Conservation (phyloP, 345 rosid species). For the Hibiscus mutabilis region DNA sequence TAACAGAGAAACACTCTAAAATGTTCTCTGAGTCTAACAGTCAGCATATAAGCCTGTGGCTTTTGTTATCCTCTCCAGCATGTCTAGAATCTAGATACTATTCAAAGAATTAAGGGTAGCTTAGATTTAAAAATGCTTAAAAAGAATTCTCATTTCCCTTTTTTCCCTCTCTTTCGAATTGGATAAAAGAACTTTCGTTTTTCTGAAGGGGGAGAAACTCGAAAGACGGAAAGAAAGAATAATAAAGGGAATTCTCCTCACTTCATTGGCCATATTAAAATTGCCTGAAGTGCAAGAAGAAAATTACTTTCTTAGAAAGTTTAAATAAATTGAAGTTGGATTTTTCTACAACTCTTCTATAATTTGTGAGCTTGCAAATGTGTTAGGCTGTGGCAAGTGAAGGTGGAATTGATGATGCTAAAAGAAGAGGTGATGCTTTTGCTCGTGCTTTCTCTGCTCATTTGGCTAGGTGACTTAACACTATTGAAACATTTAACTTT, state of each 20-base stretch:
- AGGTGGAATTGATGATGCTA: constrained; percentile 97
- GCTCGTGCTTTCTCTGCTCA: constrained; percentile 99
- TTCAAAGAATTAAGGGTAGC: neutral
- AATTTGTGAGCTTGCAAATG: constrained; percentile 13
- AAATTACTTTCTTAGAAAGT: neutral
- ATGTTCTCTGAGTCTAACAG: too few species aligned
- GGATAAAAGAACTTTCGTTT: neutral
- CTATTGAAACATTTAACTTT: neutral
- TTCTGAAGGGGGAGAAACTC: neutral
- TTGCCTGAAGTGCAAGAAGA: neutral
- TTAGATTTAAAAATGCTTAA: neutral
- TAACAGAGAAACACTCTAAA: too few species aligned
- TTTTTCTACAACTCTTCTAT: neutral
- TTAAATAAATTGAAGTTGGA: neutral
- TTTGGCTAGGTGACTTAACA: constrained; percentile 64
- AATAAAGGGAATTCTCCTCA: neutral
- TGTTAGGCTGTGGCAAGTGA: constrained; percentile 98
- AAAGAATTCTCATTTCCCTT: neutral
- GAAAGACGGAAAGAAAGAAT: neutral
- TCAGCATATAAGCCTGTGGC: constrained; percentile 24
- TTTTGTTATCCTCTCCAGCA: neutral
- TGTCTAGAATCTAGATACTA: neutral
- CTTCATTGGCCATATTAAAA: neutral
- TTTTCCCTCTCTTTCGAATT: neutral
- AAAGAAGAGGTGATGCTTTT: constrained; percentile 97